Base-by-base conservation (phyloP, 1,139 yeast genomes). In the Suhomyces atakaporum region DNA sequence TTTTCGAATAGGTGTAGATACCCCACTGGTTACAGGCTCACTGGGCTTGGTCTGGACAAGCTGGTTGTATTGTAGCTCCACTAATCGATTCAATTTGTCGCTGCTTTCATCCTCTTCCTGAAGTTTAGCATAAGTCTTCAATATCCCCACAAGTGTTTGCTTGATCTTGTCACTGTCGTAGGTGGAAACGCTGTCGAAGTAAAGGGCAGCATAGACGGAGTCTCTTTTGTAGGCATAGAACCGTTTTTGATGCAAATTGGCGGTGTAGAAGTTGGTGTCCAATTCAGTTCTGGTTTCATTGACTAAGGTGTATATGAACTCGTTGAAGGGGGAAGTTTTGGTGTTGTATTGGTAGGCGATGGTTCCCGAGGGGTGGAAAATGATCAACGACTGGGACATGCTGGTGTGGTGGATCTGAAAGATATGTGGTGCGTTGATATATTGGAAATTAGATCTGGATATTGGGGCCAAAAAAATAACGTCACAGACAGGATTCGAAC, bases 401-500 rank as follows among this genome's bases (percentile, higher is more conserved):
- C 18, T 24, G 25, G 3, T 13, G 19, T 14, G 18, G 10, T 21
- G 23, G 15, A 12, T 11, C 4, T 9, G 6, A 27, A 12, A 8
- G 18, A 19, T 27, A 9, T 9, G 11, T 19, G 16, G 19, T 12
- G n/a, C 25, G 22, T 12, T 10, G 19, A 7, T 30, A n/a, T 23
- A 31, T 30, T 19, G 12, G 33, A 16, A 27, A 31, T 6, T 14
- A 13, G 28, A 21, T 24, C 12, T n/a, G n/a, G n/a, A 12, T 24
- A 30, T 15, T 14, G 20, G 13, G 21, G 38, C 49, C 51, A 59
- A 69, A 76, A 69, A 71, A 60, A 62, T 58, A 51, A 40, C 86
- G 87, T 79, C 77, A 80, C 84, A 77, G 83, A 79, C 86, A 80
- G 85, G 87, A 81, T 81, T 81, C 86, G 87, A 81, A 81, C 87